Percentiles rank a stretch among this genome's conserved stretches.
Conservation (phyloP, 1,284 basidiomycete genomes). For the Pseudozyma sp. region DNA sequence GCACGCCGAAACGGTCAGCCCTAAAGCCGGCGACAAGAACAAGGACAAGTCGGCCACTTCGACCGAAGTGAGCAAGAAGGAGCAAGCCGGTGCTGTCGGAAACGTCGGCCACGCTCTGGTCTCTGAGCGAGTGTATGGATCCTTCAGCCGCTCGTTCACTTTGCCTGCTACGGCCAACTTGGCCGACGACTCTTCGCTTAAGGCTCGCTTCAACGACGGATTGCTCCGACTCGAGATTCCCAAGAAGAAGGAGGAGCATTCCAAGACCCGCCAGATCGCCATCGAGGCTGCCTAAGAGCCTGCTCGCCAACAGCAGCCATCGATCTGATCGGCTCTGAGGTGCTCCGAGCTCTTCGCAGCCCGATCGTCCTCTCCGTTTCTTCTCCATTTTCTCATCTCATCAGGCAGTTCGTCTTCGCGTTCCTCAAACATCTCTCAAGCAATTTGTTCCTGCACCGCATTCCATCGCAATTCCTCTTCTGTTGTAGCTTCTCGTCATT, state of each 20-base stretch:
- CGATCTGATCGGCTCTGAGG: background rate
- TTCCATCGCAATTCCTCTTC: no score
- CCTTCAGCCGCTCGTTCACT: constrained; percentile 56
- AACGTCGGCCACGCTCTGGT: constrained; percentile 41
- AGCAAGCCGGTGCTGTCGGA: constrained; percentile 21
- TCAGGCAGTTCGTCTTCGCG: background rate
- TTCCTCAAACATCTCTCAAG: background rate
- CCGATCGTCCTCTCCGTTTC: background rate
- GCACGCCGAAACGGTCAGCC: background rate
- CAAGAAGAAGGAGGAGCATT: constrained; percentile 54
- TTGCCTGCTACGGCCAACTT: constrained; percentile 49
- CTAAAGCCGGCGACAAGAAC: constrained; percentile 1
- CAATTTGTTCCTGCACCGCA: no score
- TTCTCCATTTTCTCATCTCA: background rate
- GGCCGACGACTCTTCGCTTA: constrained; percentile 38
- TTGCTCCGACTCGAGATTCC: constrained; percentile 55
- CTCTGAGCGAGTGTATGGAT: constrained; percentile 53
- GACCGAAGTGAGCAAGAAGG: constrained; percentile 44
- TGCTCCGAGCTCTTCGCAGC: background rate
- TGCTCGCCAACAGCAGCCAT: background rate
- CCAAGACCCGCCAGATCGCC: constrained; percentile 50
- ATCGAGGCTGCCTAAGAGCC: constrained; percentile 33
- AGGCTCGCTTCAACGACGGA: constrained; percentile 54
- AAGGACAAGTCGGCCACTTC: constrained; percentile 9
- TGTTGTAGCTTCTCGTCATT: background rate